Percentiles rank a stretch among this genome's conserved stretches.
phyloP scores from a whole-genome alignment of 192 early-diverging fungal species.

The Coemansia sp. region DNA sequence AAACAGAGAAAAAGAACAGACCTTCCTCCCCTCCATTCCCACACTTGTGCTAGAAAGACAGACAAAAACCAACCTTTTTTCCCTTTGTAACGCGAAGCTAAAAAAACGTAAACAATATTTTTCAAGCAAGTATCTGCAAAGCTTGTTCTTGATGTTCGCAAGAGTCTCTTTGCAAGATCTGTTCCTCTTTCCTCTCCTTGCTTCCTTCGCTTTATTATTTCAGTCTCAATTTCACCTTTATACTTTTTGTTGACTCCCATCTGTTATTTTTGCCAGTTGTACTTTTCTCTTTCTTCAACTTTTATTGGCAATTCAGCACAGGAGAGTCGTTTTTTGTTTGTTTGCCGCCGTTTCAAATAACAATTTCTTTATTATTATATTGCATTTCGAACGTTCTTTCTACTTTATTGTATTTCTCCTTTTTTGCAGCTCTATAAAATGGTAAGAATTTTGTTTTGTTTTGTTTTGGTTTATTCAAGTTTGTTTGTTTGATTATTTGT shows the following conservation, averaged over 20 bases:
- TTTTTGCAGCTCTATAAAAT: slow-evolving; percentile 11
- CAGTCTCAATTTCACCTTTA: slow-evolving; percentile 5
- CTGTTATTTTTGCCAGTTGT: not conserved
- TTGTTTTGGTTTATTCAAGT: not conserved
- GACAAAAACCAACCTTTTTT: too few species aligned
- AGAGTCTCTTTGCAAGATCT: not conserved
- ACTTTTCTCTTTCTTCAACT: slow-evolving; percentile 1
- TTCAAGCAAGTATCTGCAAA: not conserved
- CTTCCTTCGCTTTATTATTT: not conserved
- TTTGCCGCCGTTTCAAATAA: slow-evolving; percentile 6
- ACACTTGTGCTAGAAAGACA: too few species aligned
- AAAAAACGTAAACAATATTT: not conserved
- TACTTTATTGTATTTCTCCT: slow-evolving; percentile 9
- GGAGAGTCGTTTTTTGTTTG: not conserved
- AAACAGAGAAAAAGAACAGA: too few species aligned
- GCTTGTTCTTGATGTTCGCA: not conserved
- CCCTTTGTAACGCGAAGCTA: too few species aligned
- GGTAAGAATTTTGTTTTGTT: slow-evolving; percentile 3
- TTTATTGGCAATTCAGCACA: not conserved
- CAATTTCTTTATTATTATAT: slow-evolving; percentile 1
- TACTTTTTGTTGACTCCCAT: slow-evolving; percentile 4
- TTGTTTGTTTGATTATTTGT: not conserved
- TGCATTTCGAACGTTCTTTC: slow-evolving; percentile 10
- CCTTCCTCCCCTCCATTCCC: too few species aligned
- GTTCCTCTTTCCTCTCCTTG: not conserved